phyloP scores from a whole-genome alignment of 805 yeast species.

The Debaryomyces castellii region DNA sequence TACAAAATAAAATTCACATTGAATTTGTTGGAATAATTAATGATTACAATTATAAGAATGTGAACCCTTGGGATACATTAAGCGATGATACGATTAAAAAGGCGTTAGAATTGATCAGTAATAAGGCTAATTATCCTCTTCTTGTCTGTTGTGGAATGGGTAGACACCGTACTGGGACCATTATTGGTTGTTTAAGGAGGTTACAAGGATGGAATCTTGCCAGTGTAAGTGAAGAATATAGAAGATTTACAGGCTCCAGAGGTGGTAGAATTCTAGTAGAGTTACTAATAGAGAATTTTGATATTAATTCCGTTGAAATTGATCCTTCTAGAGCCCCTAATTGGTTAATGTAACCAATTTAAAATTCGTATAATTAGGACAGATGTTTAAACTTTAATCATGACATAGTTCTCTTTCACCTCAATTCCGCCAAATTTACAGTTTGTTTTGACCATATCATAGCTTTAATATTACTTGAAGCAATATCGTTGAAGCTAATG shows the following conservation, averaged over 20 bases:
- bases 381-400: neutral
- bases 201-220: conserved; percentile 98
- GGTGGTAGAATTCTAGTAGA: conserved; percentile 94
- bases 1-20: conserved; percentile 64
- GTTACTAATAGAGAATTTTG: conserved; percentile 69
- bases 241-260: conserved; percentile 88
- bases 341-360: conserved; percentile 17
- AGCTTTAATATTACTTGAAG: neutral
- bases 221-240: conserved; percentile 83
- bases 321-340: conserved; percentile 31
- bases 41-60: conserved; percentile 47
- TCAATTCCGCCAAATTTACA: neutral
- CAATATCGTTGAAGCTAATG: neutral
- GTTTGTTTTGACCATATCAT: neutral
- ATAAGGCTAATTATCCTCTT: conserved; percentile 76
- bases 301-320: conserved; percentile 34
- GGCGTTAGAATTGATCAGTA: conserved; percentile 74
- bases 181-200: conserved; percentile 87
- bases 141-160: conserved; percentile 98
- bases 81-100: conserved; percentile 77
- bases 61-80: conserved; percentile 94
- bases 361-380: neutral
- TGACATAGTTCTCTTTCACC: neutral
- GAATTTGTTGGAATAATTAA: conserved; percentile 82
- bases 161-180: conserved; percentile 94